Evolutionary conservation across 2,329 filamentous ascomycete genomes (phyloP), one percentile per base, ranked within the genome.

Genomic region (Calonectria fujianensis): DNA sequence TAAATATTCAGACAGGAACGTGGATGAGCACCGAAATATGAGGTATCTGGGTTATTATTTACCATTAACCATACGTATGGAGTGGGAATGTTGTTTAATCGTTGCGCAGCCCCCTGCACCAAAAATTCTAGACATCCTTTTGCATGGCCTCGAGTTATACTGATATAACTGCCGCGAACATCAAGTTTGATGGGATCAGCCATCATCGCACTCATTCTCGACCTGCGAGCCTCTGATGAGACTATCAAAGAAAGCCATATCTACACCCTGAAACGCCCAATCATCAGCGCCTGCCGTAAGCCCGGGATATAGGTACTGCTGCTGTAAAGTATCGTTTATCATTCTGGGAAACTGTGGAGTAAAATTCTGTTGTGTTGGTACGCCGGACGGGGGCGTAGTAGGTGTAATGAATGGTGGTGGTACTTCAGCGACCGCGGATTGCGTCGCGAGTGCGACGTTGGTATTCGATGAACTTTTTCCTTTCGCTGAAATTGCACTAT

Each of bases 181-280:
- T n/a, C 4, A 18, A 48, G 7, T 4, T 48, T n/a, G 18, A n/a
- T 24, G n/a, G n/a, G 8, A 24, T 63, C 24, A 63, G 57, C 18
- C 32, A n/a, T 35, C 67, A 1, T 61, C 27, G 24, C 8, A 27
- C 16, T 18, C 41, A 52, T 54, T 39, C 45, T 71, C 69, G 2
- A 14, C 35, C 18, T 37, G 59, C 8, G 69, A 57, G 7, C 72
- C 67, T 45, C 66, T 69, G 10, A 74, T 74, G 1, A 76, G 45
- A 54, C 61, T 74, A n/a, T 76, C 72, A 41, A 76, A 76, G 29
- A 76, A 76, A 2, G 72, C 61, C 72, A 76, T 74, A 27, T 76
- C 74, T 11, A 74, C 74, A 32, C 74, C 74, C 18, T 76, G 74
- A 24, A 76, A 74, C 16, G 74, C 72, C 74, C 72, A 76, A 13